Evolutionary conservation across 163 green algal genomes (phyloP), one percentile per base, ranked within the genome.

Genomic region (Chlamydomonas reinhardtii): DNA sequence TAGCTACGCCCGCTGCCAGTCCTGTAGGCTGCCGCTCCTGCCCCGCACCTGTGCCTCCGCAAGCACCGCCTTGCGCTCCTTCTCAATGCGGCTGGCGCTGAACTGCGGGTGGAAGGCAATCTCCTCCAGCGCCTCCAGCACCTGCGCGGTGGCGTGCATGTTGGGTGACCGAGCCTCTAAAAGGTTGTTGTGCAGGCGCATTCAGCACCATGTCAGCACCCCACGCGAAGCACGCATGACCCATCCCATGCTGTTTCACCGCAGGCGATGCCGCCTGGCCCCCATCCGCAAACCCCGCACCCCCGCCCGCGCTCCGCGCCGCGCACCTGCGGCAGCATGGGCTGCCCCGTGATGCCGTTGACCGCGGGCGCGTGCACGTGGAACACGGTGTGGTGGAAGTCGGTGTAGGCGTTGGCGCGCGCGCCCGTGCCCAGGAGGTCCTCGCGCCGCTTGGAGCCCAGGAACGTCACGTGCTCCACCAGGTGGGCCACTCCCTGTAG

Each of bases 371-470:
- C 91, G 89, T 99, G 98, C 71, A 99, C 95, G 88, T 99, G 98
- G 91, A 99, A 99, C 31, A 99, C 98, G 32, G 98, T 99, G 95
- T 99, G 98, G 92, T 99, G 98, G 89, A 99, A 99, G 94, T 99
- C 98, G 37, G 98, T 99, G 95, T 99, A 99, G 0, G 98, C 98
- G 89, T 99, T 99, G 73, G 94, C 97, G 31, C 98, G 93, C 0
- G 96, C 94, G 8, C 98, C 98, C 17, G 96, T 99, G 56, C 98
- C 97, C 70, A 99, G 89, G 89, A 99, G 93, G 17, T 88, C 90
- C 90, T 99, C 98, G 24, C 98, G 93, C 91, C 97, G 97, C 75
- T 94, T 95, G 79, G 88, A 96, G 77, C 98, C 98, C 59, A 99
- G 91, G 88, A 99, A 99, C 17, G 98, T 99, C 35, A 99, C 97